Base-by-base conservation (phyloP, 495 filamentous ascomycete species). In the Astrothelium subdiscretum region DNA sequence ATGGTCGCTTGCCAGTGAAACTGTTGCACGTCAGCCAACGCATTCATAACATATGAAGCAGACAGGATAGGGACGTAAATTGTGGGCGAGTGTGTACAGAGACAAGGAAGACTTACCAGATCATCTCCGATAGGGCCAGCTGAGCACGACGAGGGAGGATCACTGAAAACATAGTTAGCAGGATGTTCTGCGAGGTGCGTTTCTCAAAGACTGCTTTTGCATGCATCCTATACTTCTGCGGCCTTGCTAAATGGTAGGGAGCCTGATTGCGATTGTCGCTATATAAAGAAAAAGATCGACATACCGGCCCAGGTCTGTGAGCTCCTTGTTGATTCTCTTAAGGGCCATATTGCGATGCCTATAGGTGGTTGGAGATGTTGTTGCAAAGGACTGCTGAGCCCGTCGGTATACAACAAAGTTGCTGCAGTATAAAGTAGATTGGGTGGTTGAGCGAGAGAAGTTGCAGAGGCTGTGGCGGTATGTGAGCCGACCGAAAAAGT, bases 1-100 rank as follows among this genome's bases (percentile, higher is more conserved):
- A 98, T 98, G 22, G 94, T 98, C 63, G 94, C 94, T 84, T 98
- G 94, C 94, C 94, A 98, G 85, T 97, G 94, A 73, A 98, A 98
- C 94, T 98, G 72, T 69, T 11, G 62, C 13, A 64, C 1, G 20
- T 27, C 4, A 54, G 48, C 48, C 8, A 54, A n/a, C 12, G n/a
- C 20, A 27, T 15, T 8, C 4, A 8, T 8, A 10, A 26, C 12
- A 48, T 18, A 22, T 12, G n/a, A 20, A 12, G 5, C 2, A 20
- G 43, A 48, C 5, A 15, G 11, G 11, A 48, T 15, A 48, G n/a
- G 43, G 20, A 6, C 35, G 35, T 20, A 12, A n/a, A 48, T 20
- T 15, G 43, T 18, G 6, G 3, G 12, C 48, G n/a, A 54, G 44
- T 13, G 11, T 11, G 63, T 24, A 3, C 31, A 40, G 10, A n/a